Evolutionary conservation across 1,284 basidiomycete genomes (phyloP).

Genomic region (Marasmius tenuissimus): DNA sequence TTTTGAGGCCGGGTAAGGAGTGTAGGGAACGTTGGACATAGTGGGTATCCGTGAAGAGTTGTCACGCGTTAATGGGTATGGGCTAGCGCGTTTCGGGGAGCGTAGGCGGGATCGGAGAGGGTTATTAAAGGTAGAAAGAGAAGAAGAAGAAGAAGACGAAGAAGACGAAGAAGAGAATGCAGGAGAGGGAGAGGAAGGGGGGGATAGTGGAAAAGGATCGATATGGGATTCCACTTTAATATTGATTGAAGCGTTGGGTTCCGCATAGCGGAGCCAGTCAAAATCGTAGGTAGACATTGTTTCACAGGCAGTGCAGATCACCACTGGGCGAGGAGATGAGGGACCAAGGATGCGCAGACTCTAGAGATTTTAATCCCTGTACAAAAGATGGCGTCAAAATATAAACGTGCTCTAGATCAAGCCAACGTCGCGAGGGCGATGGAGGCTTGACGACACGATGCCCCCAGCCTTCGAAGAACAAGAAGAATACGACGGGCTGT

Average conservation of each 20-base stretch:
- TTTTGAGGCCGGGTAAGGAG: constrained; percentile 30
- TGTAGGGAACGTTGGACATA: constrained; percentile 30
- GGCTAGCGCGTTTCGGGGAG: constrained; percentile 34
- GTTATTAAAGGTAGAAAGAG: constrained; percentile 16
- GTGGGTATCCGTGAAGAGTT: constrained; percentile 22
- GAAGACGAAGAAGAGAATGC: background rate
- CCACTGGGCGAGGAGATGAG: constrained; percentile 20
- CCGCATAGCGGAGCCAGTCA: constrained; percentile 26
- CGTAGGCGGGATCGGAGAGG: constrained; percentile 26
- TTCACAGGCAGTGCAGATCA: constrained; percentile 44
- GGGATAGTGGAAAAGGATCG: constrained; percentile 37
- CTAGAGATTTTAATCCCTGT: constrained; percentile 25
- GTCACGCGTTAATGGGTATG: constrained; percentile 31
- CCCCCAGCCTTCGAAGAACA: background rate
- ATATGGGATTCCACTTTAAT: constrained; percentile 48
- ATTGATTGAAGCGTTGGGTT: constrained; percentile 24
- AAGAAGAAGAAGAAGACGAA: constrained; percentile 16
- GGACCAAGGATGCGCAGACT: constrained; percentile 21
- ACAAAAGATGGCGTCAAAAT: constrained; percentile 26
- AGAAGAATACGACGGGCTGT: background rate
- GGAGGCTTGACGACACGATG: constrained; percentile 21
- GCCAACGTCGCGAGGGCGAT: constrained; percentile 29
- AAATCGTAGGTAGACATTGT: constrained; percentile 27
- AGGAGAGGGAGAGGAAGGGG: constrained; percentile 30
- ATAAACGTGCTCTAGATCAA: constrained; percentile 15